Conservation (phyloP, 441 rosid genomes). For the Pelargonium citronellum region DNA sequence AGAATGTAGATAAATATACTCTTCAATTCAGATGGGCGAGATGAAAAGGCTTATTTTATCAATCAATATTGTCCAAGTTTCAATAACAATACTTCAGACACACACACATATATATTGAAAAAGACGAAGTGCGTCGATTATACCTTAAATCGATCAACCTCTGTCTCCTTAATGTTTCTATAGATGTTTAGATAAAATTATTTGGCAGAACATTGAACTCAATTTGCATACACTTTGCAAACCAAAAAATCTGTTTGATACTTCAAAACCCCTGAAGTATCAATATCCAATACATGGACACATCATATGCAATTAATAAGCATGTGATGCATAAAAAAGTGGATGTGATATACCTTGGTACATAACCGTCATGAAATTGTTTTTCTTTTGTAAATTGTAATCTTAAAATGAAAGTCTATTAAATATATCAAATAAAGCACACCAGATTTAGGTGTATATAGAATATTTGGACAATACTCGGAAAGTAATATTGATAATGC, state of each 20-base stretch:
- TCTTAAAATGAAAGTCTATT: neutral
- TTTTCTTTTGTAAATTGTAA: neutral
- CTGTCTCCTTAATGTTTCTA: neutral
- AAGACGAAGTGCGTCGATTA: neutral
- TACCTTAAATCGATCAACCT: neutral
- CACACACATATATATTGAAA: neutral
- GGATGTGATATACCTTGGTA: neutral
- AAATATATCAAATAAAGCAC: neutral
- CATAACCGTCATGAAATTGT: neutral
- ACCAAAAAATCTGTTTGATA: neutral
- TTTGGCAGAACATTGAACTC: neutral
- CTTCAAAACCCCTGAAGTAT: neutral
- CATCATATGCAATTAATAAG: neutral
- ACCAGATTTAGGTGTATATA: neutral
- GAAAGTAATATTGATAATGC: too few relatives aligned
- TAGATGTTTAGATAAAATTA: neutral
- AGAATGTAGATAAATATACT: slow-evolving; percentile 9
- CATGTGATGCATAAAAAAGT: neutral
- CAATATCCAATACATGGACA: neutral
- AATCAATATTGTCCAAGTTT: neutral
- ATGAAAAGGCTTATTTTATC: neutral
- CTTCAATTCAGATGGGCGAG: slow-evolving; percentile 9
- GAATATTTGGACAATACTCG: too few relatives aligned
- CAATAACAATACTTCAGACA: neutral
- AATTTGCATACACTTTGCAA: too few relatives aligned